A percentile compares a stretch with the other conserved stretches of the same genome.
These are phyloP conservation scores for Yamadazyma olivae DNA, from an alignment of 805 yeast species.

Conservation along the genomic window DNA sequence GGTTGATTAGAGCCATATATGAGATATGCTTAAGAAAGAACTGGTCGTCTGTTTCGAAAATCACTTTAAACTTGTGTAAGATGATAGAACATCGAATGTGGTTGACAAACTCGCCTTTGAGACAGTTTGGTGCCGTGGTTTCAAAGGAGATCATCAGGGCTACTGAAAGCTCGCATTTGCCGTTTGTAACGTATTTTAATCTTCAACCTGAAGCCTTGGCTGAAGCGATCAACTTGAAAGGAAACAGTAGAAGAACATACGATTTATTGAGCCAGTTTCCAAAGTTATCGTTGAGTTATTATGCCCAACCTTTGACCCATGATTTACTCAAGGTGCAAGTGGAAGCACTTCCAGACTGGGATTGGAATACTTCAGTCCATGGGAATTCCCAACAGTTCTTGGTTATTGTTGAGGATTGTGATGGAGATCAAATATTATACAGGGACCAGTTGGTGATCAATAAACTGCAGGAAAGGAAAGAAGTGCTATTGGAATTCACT, in stretches of 20 bases:
- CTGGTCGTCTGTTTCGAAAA: slow-evolving; percentile 66
- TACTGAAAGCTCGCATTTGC: slow-evolving; percentile 76
- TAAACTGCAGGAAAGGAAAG: slow-evolving; percentile 47
- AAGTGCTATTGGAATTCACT: slow-evolving; percentile 61
- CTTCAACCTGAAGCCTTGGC: slow-evolving; percentile 77
- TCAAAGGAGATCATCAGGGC: slow-evolving; percentile 68
- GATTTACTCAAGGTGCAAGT: slow-evolving; percentile 63
- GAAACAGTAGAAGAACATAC: slow-evolving; percentile 56
- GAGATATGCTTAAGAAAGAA: slow-evolving; percentile 69
- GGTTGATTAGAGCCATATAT: slow-evolving; percentile 80
- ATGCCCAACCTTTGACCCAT: slow-evolving; percentile 75
- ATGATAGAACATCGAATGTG: slow-evolving; percentile 82
- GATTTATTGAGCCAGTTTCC: slow-evolving; percentile 75
- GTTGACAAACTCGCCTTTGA: slow-evolving; percentile 79
- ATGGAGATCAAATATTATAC: slow-evolving; percentile 73
- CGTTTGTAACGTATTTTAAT: slow-evolving; percentile 76
- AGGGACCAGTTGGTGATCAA: slow-evolving; percentile 52
- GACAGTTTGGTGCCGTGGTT: slow-evolving; percentile 70
- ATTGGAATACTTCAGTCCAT: slow-evolving; percentile 69
- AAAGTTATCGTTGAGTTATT: slow-evolving; percentile 51
- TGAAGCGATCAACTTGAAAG: slow-evolving; percentile 72
- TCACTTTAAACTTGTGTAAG: slow-evolving; percentile 63
- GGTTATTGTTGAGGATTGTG: slow-evolving; percentile 75
- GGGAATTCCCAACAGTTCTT: slow-evolving; percentile 64
- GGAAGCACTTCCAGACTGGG: slow-evolving; percentile 69